Percentiles rank a stretch among this genome's conserved stretches.
Conservation (phyloP, 2,329 filamentous ascomycete genomes). For the Penicillium rolfsii region DNA sequence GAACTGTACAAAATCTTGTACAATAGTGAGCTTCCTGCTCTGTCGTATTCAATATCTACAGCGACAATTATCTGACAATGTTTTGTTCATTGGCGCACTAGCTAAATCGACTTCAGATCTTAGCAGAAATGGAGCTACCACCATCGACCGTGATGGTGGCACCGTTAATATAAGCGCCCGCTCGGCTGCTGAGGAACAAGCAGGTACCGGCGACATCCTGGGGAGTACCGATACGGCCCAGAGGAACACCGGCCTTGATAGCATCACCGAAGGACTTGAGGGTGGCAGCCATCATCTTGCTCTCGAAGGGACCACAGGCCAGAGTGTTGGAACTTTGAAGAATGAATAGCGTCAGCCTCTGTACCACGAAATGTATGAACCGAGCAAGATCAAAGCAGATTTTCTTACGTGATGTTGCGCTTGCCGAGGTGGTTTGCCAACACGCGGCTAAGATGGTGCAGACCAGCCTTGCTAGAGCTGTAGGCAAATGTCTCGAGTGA, state of each 20-base stretch:
- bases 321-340: conserved; percentile 61
- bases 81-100: not conserved
- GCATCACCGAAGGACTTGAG: conserved; percentile 54
- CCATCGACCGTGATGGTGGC: conserved; percentile 67
- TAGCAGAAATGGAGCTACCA: conserved; percentile 50
- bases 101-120: conserved; percentile 37
- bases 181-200: conserved; percentile 69
- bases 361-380: not conserved
- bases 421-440: conserved; percentile 56
- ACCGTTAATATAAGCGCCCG: conserved; percentile 68
- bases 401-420: conserved; percentile 57
- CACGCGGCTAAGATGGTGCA: conserved; percentile 57
- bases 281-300: conserved; percentile 59
- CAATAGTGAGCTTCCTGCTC: not conserved
- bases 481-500: conserved; percentile 57
- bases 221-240: conserved; percentile 68
- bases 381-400: not conserved
- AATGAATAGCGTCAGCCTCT: not conserved
- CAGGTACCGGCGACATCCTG: conserved; percentile 73
- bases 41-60: conserved; percentile 8
- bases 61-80: not conserved
- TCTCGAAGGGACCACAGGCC: conserved; percentile 68
- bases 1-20: not conserved
- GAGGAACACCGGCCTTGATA: conserved; percentile 61
- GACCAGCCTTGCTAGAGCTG: conserved; percentile 57